A percentile compares a stretch with the other conserved stretches of the same genome.
Conservation (phyloP, 495 filamentous ascomycete genomes). For the Penicillium malachiteum region DNA sequence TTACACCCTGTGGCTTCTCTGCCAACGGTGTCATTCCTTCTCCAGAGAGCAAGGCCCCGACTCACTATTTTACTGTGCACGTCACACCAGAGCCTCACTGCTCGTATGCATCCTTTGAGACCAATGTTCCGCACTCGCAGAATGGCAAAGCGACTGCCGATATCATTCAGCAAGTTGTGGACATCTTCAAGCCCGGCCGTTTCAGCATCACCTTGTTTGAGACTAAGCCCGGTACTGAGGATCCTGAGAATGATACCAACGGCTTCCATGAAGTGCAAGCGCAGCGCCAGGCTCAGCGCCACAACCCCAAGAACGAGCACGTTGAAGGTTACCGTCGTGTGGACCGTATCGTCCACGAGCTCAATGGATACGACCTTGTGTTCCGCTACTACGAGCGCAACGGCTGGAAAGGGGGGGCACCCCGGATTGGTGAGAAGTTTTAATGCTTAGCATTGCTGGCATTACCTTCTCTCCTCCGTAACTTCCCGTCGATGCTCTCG, state of each 20-base stretch:
- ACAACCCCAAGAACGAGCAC: conserved; percentile 70
- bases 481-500: conserved; percentile 15
- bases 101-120: conserved; percentile 99
- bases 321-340: conserved; percentile 86
- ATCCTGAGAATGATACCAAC: conserved; percentile 36
- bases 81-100: conserved; percentile 97
- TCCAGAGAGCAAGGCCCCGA: conserved; percentile 59
- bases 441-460: conserved; percentile 11
- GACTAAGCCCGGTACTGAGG: conserved; percentile 61
- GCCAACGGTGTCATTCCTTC: conserved; percentile 95
- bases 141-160: conserved; percentile 85
- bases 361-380: conserved; percentile 96
- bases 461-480: conserved; percentile 12
- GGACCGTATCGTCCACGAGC: conserved; percentile 94
- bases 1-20: conserved; percentile 96
- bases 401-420: conserved; percentile 80
- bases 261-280: conserved; percentile 42
- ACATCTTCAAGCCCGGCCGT: conserved; percentile 92
- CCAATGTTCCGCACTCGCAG: conserved; percentile 91
- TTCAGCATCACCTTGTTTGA: conserved; percentile 99
- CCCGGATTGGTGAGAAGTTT: conserved; percentile 67
- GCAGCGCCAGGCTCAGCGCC: conserved; percentile 47
- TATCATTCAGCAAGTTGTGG: conserved; percentile 88
- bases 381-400: conserved; percentile 95
- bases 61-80: conserved; percentile 98